A percentile compares a stretch with the other conserved stretches of the same genome.
phyloP scores from a whole-genome alignment of 2,329 filamentous ascomycete genomes.

The Colletotrichum sidae region DNA sequence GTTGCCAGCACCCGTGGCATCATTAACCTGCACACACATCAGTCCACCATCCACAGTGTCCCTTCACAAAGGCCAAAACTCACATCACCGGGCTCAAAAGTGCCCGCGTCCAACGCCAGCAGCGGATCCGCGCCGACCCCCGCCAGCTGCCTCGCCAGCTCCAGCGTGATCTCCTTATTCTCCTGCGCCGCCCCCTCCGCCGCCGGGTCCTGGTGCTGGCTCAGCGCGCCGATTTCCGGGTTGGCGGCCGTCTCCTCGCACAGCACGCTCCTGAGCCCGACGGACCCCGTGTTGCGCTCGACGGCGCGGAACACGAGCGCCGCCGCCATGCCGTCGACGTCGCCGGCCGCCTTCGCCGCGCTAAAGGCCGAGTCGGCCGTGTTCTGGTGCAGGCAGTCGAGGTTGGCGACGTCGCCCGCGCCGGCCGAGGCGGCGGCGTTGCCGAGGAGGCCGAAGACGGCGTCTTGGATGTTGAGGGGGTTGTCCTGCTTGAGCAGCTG shows the following conservation, averaged over 20 bases:
- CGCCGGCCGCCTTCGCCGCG: constrained; percentile 66
- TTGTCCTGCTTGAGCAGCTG: constrained; percentile 59
- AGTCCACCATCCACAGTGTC: neutral
- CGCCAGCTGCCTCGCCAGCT: constrained; percentile 69
- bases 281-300: constrained; percentile 70
- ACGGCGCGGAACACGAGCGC: constrained; percentile 65
- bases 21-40: constrained; percentile 3
- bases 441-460: constrained; percentile 62
- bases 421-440: constrained; percentile 55
- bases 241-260: constrained; percentile 71
- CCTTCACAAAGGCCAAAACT: constrained; percentile 39
- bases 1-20: constrained; percentile 44
- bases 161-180: constrained; percentile 72
- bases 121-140: constrained; percentile 71
- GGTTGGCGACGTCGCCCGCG: constrained; percentile 48
- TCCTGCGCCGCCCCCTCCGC: constrained; percentile 63
- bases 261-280: constrained; percentile 67
- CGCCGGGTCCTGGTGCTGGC: constrained; percentile 77
- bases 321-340: constrained; percentile 63
- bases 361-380: constrained; percentile 71
- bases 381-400: constrained; percentile 70
- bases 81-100: constrained; percentile 71
- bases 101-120: constrained; percentile 70
- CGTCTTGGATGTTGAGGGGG: constrained; percentile 62
- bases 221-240: constrained; percentile 72